phyloP scores from a whole-genome alignment of 2,329 filamentous ascomycete species.

The Penicillium hesseltinei region DNA sequence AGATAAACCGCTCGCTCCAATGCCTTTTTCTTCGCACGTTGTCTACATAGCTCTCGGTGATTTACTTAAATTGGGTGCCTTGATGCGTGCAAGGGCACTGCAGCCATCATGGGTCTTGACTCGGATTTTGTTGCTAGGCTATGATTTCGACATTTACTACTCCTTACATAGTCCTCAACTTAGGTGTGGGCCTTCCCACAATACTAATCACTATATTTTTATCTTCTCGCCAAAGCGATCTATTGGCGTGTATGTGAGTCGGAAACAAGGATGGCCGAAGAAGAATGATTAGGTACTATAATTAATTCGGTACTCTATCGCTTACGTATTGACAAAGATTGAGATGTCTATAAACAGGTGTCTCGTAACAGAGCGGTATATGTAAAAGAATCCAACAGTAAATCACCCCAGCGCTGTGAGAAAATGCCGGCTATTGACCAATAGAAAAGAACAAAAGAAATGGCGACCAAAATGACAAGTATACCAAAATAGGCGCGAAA shows the following conservation, averaged over 20 bases:
- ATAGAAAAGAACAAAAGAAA: not conserved
- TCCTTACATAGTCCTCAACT: not conserved
- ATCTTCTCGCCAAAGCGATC: not conserved
- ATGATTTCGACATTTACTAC: not conserved
- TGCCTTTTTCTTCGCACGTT: not conserved
- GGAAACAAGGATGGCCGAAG: not conserved
- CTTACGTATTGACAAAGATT: constrained; percentile 6
- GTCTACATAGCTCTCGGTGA: constrained; percentile 26
- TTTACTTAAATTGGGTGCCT: constrained; percentile 44
- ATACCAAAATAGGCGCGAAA: not conserved
- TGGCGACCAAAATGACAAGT: not conserved
- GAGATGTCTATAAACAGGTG: constrained; percentile 9
- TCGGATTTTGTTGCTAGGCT: not conserved
- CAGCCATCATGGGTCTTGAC: constrained; percentile 46
- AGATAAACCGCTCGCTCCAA: not conserved
- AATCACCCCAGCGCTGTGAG: not conserved
- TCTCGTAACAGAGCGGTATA: not conserved
- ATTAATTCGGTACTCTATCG: constrained; percentile 9
- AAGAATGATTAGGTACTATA: not conserved
- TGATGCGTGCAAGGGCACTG: constrained; percentile 38
- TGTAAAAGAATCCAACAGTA: not conserved
- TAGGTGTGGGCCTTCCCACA: not conserved
- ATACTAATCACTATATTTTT: not conserved
- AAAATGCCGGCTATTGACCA: not conserved
- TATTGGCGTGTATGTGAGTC: not conserved